A percentile compares a stretch with the other conserved stretches of the same genome.
Conservation (phyloP, 257 asterid species). For the Cynanchum wilfordii region DNA sequence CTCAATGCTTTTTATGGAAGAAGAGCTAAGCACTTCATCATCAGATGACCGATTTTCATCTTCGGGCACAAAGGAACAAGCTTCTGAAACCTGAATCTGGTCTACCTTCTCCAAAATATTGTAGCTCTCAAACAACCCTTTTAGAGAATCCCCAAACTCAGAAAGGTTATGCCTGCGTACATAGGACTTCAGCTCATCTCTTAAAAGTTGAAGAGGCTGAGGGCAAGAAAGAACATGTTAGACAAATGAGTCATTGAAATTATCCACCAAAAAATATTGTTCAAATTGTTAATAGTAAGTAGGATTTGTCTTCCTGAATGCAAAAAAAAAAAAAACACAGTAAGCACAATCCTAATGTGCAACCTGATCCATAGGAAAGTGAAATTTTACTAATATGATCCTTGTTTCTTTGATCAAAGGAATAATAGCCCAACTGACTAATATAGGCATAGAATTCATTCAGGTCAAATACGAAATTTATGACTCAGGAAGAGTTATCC, state of each 20-base stretch:
- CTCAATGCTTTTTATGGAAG: conserved; percentile 45
- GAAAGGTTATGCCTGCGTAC: conserved; percentile 47
- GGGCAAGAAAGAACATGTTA: neutral
- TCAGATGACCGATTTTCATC: conserved; percentile 58
- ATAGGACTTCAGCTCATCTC: conserved; percentile 69
- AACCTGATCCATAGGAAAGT: neutral
- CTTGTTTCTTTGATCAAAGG: neutral
- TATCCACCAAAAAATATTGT: neutral
- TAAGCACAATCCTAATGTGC: neutral
- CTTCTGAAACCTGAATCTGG: conserved; percentile 49
- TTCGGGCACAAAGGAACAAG: conserved; percentile 49
- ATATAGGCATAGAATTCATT: neutral
- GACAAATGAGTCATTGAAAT: neutral
- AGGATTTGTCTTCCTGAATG: neutral
- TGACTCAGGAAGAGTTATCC: neutral
- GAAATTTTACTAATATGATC: neutral
- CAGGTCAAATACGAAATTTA: neutral
- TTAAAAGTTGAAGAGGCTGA: conserved; percentile 73
- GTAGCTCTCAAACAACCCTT: conserved; percentile 60
- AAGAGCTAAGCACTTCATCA: conserved; percentile 58
- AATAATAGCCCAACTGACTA: neutral
- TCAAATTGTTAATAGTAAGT: neutral
- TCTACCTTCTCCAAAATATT: conserved; percentile 50
- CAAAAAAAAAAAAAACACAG: neutral
- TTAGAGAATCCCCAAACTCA: conserved; percentile 48